Evolutionary conservation across 345 rosid genomes (phyloP).

Genomic region (Brassica rapa): DNA sequence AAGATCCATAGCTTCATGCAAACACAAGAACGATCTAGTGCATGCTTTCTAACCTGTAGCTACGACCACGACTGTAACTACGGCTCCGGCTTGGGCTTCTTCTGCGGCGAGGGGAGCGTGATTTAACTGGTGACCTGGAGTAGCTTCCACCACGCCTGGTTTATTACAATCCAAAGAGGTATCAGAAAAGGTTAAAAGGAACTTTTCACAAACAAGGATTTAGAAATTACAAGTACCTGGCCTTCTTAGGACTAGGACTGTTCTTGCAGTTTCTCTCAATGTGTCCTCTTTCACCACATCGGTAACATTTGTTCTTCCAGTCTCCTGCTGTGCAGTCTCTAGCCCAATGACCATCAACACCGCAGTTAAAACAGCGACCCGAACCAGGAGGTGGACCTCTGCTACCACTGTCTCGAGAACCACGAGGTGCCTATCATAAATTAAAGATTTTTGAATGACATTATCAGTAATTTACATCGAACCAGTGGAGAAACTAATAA

Average conservation of each 20-base stretch:
- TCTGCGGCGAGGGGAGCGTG: slow-evolving; percentile 65
- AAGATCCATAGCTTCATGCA: not conserved
- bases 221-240: slow-evolving; percentile 61
- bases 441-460: not conserved
- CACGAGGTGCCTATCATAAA: slow-evolving; percentile 69
- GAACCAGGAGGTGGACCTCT: slow-evolving; percentile 97
- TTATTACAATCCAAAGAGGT: slow-evolving; percentile 10
- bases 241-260: slow-evolving; percentile 69
- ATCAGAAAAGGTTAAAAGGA: no score
- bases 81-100: slow-evolving; percentile 74
- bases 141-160: slow-evolving; percentile 60
- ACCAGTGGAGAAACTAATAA: not conserved
- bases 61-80: slow-evolving; percentile 82
- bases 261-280: slow-evolving; percentile 91
- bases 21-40: slow-evolving; percentile 1
- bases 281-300: slow-evolving; percentile 97
- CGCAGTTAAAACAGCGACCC: slow-evolving; percentile 95
- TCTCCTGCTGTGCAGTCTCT: slow-evolving; percentile 96
- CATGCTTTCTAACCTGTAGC: slow-evolving; percentile 58
- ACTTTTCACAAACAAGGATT: no score
- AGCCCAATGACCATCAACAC: slow-evolving; percentile 98
- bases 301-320: slow-evolving; percentile 95
- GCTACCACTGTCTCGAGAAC: slow-evolving; percentile 61
- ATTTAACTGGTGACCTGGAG: slow-evolving; percentile 67
- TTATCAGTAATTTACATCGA: slow-evolving; percentile 1